phyloP scores from a whole-genome alignment of 2,329 filamentous ascomycete genomes.

The Pseudocercospora cruenta region DNA sequence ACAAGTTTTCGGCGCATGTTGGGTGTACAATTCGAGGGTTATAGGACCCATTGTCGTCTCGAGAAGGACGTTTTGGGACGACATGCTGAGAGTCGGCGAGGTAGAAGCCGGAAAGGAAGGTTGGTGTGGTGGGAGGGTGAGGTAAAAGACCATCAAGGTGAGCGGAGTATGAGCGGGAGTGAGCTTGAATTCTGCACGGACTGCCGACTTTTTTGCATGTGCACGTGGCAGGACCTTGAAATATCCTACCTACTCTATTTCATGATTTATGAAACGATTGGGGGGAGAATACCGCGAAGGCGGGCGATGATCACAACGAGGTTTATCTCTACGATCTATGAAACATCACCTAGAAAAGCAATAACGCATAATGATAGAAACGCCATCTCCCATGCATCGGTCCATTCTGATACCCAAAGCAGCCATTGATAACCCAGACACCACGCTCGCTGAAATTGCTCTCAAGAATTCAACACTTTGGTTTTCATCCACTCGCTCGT shows the following conservation, averaged over 20 bases:
- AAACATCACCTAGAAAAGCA: not conserved
- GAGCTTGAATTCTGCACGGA: not conserved
- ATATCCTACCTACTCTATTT: no score
- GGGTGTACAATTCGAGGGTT: conserved; percentile 83
- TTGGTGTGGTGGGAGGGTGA: no score
- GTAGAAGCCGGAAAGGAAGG: no score
- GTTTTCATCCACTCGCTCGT: conserved; percentile 90
- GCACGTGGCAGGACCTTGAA: no score
- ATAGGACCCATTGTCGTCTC: conserved; percentile 89
- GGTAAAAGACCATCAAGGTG: not conserved
- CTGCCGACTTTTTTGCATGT: not conserved
- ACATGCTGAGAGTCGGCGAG: not conserved
- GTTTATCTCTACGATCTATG: not conserved
- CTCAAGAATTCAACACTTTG: conserved; percentile 59
- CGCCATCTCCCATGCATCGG: not conserved
- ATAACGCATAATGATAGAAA: not conserved
- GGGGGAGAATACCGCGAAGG: not conserved
- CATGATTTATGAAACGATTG: no score
- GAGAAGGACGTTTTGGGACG: conserved; percentile 59
- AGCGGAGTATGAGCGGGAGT: not conserved
- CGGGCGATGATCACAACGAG: not conserved
- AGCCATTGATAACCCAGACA: conserved; percentile 9
- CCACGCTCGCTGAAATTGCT: conserved; percentile 24
- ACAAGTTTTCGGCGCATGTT: conserved; percentile 72
- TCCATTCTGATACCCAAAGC: not conserved